Evolutionary conservation across 306 rosid genomes (phyloP), one percentile per base, ranked within the genome.

Genomic region (Castanopsis chinensis): DNA sequence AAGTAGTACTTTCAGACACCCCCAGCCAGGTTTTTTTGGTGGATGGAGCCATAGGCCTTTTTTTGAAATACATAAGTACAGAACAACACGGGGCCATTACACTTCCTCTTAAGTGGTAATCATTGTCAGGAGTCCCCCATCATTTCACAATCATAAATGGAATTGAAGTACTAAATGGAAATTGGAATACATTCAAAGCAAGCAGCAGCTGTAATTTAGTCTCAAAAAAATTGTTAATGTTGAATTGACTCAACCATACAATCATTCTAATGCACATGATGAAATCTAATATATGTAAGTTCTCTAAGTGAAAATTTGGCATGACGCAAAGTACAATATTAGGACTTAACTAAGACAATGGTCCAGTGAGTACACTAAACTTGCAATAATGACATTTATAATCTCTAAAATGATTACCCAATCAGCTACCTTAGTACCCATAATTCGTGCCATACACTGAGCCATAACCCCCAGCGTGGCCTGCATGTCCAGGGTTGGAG

Each of bases 371-470:
- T 83, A 76, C 86, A 76, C 30, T 33, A 75, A 76, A 49, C 12
- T 20, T 69, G 53, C 74, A 76, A 79, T n/a, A 20, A 80, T 69
- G 82, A 72, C 55, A 65, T 41, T 32, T 74, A 56, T 17, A 25
- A 52, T 69, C 35, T 60, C 61, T 28, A 72, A 28, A 64, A 45
- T 30, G 17, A 15, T 27, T 9, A 1, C 30, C 56, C 35, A 18
- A 37, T 57, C 12, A 43, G 15, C 73, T 74, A 25, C 71, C 78
- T 88, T 74, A 93, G 86, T 91, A 95, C n/a, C 99, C 99, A 77
- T 88, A 91, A 83, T 90, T 92, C 21, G 96, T 73, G 59, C 98
- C 96, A 77, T 91, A 93, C 70, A 87, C 96, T 18, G 97, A 83
- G 72, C 96, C 91, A 78, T 91, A 95, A 80, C 89, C 92, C 20